phyloP scores from a whole-genome alignment of 768 basidiomycete genomes.

The Phaffia tasmanica region DNA sequence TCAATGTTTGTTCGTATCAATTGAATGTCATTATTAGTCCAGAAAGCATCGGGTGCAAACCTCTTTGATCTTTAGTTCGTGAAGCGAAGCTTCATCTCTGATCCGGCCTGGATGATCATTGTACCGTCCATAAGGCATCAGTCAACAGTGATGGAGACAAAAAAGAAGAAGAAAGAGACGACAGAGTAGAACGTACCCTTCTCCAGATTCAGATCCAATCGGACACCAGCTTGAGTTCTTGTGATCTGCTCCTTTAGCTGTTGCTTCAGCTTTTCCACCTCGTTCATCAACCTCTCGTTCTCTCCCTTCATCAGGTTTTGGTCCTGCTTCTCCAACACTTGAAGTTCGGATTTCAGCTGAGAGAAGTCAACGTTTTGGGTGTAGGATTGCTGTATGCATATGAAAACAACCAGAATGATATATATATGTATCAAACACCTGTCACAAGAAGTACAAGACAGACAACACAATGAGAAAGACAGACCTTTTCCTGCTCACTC shows the following conservation, averaged over 20 bases:
- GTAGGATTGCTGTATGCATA: conserved; percentile 34
- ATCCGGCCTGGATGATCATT: conserved; percentile 51
- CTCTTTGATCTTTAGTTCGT: conserved; percentile 93
- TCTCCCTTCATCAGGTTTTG: conserved; percentile 88
- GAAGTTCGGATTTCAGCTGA: conserved; percentile 88
- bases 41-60: neutral
- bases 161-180: neutral
- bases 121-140: neutral
- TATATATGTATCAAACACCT: neutral
- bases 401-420: neutral
- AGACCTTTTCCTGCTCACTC: conserved; percentile 88
- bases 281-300: conserved; percentile 81
- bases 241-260: conserved; percentile 82
- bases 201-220: conserved; percentile 89
- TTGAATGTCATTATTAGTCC: neutral
- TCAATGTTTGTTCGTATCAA: neutral
- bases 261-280: conserved; percentile 91
- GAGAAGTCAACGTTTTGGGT: conserved; percentile 73
- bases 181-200: conserved; percentile 44
- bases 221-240: conserved; percentile 81
- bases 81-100: conserved; percentile 78
- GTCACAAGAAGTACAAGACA: neutral
- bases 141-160: neutral
- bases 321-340: conserved; percentile 94
- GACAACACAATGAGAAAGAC: conserved; percentile 27